Evolutionary conservation across 1,139 yeast species (phyloP), one percentile per base, ranked within the genome.

Genomic region (Oligophagozyma castellii): DNA sequence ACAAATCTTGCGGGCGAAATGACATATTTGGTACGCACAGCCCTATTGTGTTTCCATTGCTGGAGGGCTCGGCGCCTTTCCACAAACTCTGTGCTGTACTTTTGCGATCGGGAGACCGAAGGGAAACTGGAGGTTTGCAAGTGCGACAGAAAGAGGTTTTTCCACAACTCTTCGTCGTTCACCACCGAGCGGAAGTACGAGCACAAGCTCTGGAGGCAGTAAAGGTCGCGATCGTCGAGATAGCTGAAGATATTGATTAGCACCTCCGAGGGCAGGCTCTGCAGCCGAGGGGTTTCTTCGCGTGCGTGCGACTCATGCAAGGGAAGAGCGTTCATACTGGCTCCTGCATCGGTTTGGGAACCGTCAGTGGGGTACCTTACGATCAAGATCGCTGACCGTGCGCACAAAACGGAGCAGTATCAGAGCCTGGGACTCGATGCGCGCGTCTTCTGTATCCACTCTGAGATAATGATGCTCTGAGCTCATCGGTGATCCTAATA

Each of bases 161-260:
- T 63, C 86, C 86, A 76, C 5, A 75, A 61, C 28, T 64, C 65
- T 35, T 67, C 67, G 44, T 74, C 75, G 35, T 63, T 62, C 4
- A 73, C 63, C 4, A 72, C 59, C 25, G 46, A 43, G 33, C 65
- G 53, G 67, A 81, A 70, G 12, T 56, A 46, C 24, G 53, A 61
- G 41, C 81, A 73, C 3, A 75, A 77, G 24, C 62, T 51, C 18
- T 73, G 60, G 12, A 72, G 46, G 14, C 54, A 53, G 30, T 59
- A 55, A 24, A 76, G 56, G 28, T 74, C 71, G 8, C 58, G 48
- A 3, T 76, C 70, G 29, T 73, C 79, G 12, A 75, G 56, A 36
- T 67, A 57, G 16, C 74, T 59, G 38, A 76, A 67, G 12, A 75
- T 58, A 29, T 62, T 57, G 29, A 72, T 65, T 35, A 75, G 54